Conservation (phyloP, 805 yeast genomes). For the Hanseniaspora vineae region DNA sequence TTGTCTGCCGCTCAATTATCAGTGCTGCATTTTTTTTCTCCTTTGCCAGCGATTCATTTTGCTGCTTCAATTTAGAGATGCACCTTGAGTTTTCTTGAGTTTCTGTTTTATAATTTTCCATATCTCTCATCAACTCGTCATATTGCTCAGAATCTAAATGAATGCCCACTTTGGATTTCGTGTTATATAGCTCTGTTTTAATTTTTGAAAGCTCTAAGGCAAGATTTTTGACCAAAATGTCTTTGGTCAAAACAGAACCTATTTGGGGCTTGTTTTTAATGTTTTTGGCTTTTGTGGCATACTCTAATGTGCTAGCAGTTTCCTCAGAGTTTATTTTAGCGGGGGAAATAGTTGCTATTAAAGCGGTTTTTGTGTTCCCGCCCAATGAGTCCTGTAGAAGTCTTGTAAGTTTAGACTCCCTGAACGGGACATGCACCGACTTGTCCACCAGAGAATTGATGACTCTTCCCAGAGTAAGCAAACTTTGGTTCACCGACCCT, state of each 20-base stretch:
- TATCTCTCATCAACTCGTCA: slow-evolving; percentile 34
- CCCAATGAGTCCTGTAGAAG: slow-evolving; percentile 73
- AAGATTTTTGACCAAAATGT: slow-evolving; percentile 32
- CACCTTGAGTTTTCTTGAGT: slow-evolving; percentile 33
- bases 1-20: slow-evolving; percentile 15
- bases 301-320: slow-evolving; percentile 73
- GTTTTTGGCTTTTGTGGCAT: slow-evolving; percentile 77
- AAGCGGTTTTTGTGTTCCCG: slow-evolving; percentile 74
- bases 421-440: slow-evolving; percentile 60
- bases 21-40: slow-evolving; percentile 20
- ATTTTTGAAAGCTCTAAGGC: slow-evolving; percentile 35
- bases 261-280: slow-evolving; percentile 63
- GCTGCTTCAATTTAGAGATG: slow-evolving; percentile 27
- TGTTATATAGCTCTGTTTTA: slow-evolving; percentile 47
- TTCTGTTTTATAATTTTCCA: slow-evolving; percentile 38
- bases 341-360: slow-evolving; percentile 81
- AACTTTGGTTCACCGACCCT: slow-evolving; percentile 81
- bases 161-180: slow-evolving; percentile 53
- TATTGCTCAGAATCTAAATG: slow-evolving; percentile 50
- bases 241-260: slow-evolving; percentile 46
- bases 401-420: slow-evolving; percentile 70
- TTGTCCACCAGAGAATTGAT: slow-evolving; percentile 57
- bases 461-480: slow-evolving; percentile 79
- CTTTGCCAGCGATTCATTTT: slow-evolving; percentile 21
- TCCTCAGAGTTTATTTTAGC: slow-evolving; percentile 69